Evolutionary conservation across 306 rosid species (phyloP).

Genomic region (Pyrus betulifolia): DNA sequence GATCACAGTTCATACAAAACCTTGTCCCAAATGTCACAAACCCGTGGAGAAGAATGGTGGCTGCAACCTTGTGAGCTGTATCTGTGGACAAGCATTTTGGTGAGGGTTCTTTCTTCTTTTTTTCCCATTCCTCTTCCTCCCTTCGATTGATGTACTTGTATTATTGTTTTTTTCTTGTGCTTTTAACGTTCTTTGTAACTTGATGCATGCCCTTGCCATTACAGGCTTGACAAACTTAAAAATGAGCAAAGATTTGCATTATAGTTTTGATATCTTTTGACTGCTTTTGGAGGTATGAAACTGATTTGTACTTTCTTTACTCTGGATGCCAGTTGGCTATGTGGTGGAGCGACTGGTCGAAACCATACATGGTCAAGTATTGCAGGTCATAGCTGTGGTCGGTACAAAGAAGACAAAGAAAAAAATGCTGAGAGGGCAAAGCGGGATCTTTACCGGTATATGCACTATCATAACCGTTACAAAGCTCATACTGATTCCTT

Average conservation of each 20-base stretch:
- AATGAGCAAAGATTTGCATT: background rate
- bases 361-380: conserved; percentile 84
- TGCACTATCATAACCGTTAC: conserved; percentile 88
- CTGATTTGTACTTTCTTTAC: background rate
- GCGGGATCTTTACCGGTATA: conserved; percentile 71
- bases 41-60: conserved; percentile 98
- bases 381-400: conserved; percentile 94
- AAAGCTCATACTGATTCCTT: conserved; percentile 98
- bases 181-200: background rate
- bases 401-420: conserved; percentile 58
- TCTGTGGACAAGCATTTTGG: conserved; percentile 97
- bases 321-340: conserved; percentile 82
- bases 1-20: conserved; percentile 92
- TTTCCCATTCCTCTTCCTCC: background rate
- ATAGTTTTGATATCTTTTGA: background rate
- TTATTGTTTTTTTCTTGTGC: background rate
- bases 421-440: conserved; percentile 75
- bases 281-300: background rate
- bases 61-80: conserved; percentile 92
- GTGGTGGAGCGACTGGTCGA: conserved; percentile 93
- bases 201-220: background rate
- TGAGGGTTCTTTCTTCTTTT: conserved; percentile 24
- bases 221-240: background rate
- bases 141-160: background rate
- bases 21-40: conserved; percentile 94